phyloP scores from a whole-genome alignment of 1,139 yeast genomes.

The Zygosaccharomyces sapae region DNA sequence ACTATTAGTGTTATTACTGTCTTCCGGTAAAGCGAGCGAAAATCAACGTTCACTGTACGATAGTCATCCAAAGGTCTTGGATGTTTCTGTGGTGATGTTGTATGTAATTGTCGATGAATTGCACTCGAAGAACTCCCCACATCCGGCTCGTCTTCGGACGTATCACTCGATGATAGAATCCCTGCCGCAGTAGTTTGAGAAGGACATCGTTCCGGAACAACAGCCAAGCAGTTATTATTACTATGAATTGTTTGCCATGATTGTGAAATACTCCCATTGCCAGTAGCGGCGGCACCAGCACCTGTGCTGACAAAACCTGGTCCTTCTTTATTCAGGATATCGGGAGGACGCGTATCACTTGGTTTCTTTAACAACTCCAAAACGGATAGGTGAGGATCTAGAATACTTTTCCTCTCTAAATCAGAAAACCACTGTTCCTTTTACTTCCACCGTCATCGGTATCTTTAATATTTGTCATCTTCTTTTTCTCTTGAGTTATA shows the following conservation, averaged over 20 bases:
- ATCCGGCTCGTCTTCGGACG: constrained; percentile 33
- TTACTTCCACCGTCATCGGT: constrained; percentile 14
- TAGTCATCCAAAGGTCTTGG: constrained; percentile 3
- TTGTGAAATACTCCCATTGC: constrained; percentile 19
- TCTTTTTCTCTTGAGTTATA: constrained; percentile 46
- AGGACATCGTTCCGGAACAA: constrained; percentile 16
- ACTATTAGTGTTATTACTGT: not conserved
- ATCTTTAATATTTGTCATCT: constrained; percentile 46
- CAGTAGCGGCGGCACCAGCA: constrained; percentile 1
- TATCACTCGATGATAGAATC: constrained; percentile 32
- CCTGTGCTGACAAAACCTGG: not conserved
- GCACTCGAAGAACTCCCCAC: constrained; percentile 14
- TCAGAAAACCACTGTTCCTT: constrained; percentile 1
- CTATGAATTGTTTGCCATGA: constrained; percentile 33
- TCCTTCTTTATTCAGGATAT: constrained; percentile 3
- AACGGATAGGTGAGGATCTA: constrained; percentile 34
- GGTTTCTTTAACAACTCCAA: constrained; percentile 25
- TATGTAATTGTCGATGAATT: constrained; percentile 10
- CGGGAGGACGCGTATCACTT: constrained; percentile 6
- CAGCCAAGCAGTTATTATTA: constrained; percentile 20
- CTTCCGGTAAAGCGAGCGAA: constrained; percentile 10
- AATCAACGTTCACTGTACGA: constrained; percentile 9
- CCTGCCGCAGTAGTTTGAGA: constrained; percentile 25
- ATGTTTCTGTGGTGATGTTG: constrained; percentile 2
- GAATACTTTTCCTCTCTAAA: constrained; percentile 19